Conservation (phyloP, 192 early-diverging fungal genomes). For the Haplosporangium gracile region DNA sequence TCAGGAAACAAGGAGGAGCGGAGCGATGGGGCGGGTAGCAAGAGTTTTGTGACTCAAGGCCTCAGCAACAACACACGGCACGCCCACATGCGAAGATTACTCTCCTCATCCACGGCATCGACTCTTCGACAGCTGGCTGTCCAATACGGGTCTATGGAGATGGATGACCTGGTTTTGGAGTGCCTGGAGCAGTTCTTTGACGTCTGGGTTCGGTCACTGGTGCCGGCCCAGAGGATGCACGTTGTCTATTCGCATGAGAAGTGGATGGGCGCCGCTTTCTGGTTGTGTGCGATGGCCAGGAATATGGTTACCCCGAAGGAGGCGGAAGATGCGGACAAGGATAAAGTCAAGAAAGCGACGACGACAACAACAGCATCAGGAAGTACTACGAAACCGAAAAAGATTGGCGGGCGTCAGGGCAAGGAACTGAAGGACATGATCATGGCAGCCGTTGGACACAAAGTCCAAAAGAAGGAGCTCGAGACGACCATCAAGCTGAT, state of each 20-base stretch:
- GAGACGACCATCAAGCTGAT: constrained; percentile 44
- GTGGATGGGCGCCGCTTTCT: constrained; percentile 46
- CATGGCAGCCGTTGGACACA: constrained; percentile 31
- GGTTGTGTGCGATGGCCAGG: constrained; percentile 50
- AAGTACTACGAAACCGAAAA: not conserved
- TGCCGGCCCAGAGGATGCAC: constrained; percentile 38
- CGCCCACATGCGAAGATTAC: constrained; percentile 4
- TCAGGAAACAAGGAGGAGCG: not conserved
- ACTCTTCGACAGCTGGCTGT: constrained; percentile 38
- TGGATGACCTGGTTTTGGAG: constrained; percentile 30
- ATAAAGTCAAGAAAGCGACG: not conserved
- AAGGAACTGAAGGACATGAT: constrained; percentile 39
- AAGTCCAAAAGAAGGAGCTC: constrained; percentile 34
- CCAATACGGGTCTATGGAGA: constrained; percentile 45
- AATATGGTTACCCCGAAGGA: constrained; percentile 17
- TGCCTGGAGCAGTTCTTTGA: constrained; percentile 43
- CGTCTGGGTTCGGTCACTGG: constrained; percentile 19
- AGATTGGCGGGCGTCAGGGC: constrained; percentile 42
- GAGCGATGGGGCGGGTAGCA: not conserved
- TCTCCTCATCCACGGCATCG: not conserved
- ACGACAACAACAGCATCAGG: not conserved
- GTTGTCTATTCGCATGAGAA: constrained; percentile 40
- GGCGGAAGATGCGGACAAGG: not conserved
- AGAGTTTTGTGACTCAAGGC: not conserved
- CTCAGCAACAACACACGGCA: constrained; percentile 1